Base-by-base conservation (phyloP, 257 asterid genomes). In the Echites panduratus region DNA sequence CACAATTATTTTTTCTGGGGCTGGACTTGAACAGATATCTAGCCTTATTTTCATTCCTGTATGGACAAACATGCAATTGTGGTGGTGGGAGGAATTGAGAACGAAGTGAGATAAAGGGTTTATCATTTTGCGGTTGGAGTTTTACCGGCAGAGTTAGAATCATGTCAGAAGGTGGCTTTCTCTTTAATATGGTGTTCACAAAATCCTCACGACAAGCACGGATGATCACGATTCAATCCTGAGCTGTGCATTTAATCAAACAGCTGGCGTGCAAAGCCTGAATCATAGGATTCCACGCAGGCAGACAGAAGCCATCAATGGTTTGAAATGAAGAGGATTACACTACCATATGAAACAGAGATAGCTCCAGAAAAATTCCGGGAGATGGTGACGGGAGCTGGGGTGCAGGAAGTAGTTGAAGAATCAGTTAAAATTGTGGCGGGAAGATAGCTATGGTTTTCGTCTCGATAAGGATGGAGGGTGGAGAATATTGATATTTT, bases 41-140 rank as follows among this genome's bases (percentile, higher is more conserved):
- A 68, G 2, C 12, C 41, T 0, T 35, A 5, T 9, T 11, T 14
- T 47, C 66, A 43, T 49, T 32, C 52, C 32, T 40, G 77, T 14
- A 38, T 13, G 70, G 24, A 69, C 62, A 38, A 47, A 57, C 27
- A 22, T 38, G 58, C 35, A 68, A 4, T 40, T 74, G 70, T n/a
- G 5, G 14, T 40, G 62, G 29, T 22, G 70, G 80, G 66, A 79
- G 78, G 75, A 79, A 82, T 50, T 63, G 65, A 26, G 84, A 70
- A 53, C 66, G 78, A 52, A 79, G 77, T 3, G 75, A 68, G 32
- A 61, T 43, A 8, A 73, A 29, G 72, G 61, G 67, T 50, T 52
- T 74, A 49, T 68, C 71, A 29, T 43, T 54, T 61, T 48, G 75
- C 64, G 72, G 44, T 66, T 38, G 73, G 52, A 62, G 50, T 71